phyloP scores from a whole-genome alignment of 352 stramenopile species.

The Globisporangium lucens region DNA sequence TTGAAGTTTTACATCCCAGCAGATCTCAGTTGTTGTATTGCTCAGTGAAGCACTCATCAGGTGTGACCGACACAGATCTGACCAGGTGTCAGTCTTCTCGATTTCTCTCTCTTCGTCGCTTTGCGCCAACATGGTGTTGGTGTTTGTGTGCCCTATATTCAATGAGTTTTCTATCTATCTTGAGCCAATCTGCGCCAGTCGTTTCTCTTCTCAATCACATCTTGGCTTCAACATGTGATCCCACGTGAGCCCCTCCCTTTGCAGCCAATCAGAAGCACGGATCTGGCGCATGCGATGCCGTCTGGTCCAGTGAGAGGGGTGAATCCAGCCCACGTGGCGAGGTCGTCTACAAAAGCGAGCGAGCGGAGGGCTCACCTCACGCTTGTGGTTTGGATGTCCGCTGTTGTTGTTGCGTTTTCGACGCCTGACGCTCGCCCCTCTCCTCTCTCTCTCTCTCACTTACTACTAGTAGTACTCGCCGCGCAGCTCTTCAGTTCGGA shows the following conservation, averaged over 20 bases:
- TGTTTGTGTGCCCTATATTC: no score
- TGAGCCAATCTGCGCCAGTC: background rate
- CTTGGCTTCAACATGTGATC: conserved; percentile 2
- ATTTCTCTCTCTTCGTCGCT: no score
- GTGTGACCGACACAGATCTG: no score
- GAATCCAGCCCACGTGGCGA: background rate
- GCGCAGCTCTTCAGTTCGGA: background rate
- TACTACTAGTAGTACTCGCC: background rate
- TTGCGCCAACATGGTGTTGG: no score
- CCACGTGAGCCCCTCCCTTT: background rate
- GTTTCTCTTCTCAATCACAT: background rate
- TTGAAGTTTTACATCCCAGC: no score
- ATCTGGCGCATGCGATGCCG: background rate
- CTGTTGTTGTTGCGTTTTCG: background rate
- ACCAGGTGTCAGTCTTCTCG: no score
- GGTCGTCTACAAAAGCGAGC: background rate
- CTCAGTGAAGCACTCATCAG: no score
- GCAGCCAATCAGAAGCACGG: background rate
- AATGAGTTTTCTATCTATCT: no score
- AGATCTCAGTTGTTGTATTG: no score
- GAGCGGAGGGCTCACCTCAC: background rate
- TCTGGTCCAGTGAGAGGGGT: background rate
- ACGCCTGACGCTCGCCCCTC: background rate
- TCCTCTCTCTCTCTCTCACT: background rate
- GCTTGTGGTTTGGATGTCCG: background rate